Evolutionary conservation across 495 filamentous ascomycete species (phyloP), one percentile per base, ranked within the genome.

Genomic region (Penicillium soppii): DNA sequence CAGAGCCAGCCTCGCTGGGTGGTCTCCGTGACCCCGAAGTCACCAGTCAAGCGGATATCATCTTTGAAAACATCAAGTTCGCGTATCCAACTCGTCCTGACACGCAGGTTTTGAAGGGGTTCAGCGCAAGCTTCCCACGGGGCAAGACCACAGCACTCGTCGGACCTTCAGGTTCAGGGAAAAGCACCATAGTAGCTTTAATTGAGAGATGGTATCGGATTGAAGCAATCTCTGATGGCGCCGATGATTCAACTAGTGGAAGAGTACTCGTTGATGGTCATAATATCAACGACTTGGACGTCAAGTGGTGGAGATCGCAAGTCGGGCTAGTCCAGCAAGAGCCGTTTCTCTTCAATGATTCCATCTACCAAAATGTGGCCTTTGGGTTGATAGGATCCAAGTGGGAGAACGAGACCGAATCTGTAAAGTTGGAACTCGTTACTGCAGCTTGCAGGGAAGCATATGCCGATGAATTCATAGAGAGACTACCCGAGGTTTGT

Each of bases 291-390:
- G 68, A 78, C 22, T 36, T 96, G 52, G 94, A 95, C 61, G 73
- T 95, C 22, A 81, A 80, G 27, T 97, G 91, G 91, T 71, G 94
- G 45, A 79, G 91, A 39, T 82, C 86, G 49, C 83, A 95, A 32
- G 87, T 96, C 38, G 81, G 87, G 0, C 76, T 97, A 7, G 91
- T 97, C 21, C 56, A 56, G 33, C 62, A 67, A 50, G 68, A 67
- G 9, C 68, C 68, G 1, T 51, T 65, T 1, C 43, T 71, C 5
- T 97, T 97, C 66, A 79, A 80, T 36, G 88, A 82, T 0, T 90
- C 86, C 0, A 89, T 96, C 52, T 87, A 76, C 59, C 74, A 86
- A 5, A 96, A 95, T 60, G 89, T 97, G 52, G 74, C 73, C 7
- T 82, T 90, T 56, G 92, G 91, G 26, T 74, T 96, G 27, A 66